A percentile compares a stretch with the other conserved stretches of the same genome.
phyloP scores from a whole-genome alignment of 176 grass and related monocot genomes.

The Bothriochloa decipiens region DNA sequence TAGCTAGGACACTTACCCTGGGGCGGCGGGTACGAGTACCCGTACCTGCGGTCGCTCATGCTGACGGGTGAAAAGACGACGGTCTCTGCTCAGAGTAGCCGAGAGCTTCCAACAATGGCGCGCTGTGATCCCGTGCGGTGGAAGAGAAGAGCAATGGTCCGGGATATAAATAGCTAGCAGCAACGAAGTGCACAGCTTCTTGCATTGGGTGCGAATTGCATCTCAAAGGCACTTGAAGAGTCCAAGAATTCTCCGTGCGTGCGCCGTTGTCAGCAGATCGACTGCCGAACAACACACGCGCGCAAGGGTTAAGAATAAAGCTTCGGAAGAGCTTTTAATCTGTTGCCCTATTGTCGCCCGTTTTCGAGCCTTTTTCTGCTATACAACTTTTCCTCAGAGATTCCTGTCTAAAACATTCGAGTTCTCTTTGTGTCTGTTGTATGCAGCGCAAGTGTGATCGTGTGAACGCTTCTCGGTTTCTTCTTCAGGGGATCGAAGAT shows the following conservation, averaged over 20 bases:
- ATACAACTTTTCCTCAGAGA: too few species aligned
- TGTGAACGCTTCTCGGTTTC: too few species aligned
- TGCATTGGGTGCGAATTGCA: too few species aligned
- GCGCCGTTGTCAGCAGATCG: conserved; percentile 17
- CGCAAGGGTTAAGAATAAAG: conserved; percentile 32
- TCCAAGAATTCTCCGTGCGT: not conserved
- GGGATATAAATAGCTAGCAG: conserved; percentile 26
- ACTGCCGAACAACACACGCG: not conserved
- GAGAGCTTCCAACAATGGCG: not conserved
- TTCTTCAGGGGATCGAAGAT: too few species aligned
- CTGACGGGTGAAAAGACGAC: too few species aligned
- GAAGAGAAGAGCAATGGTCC: too few species aligned
- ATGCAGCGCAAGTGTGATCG: too few species aligned
- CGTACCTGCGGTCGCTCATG: conserved; percentile 51
- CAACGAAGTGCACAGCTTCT: not conserved
- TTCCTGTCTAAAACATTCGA: conserved; percentile 35
- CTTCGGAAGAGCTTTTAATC: not conserved
- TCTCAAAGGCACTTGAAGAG: not conserved
- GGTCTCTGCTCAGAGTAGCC: not conserved
- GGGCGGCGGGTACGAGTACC: conserved; percentile 47
- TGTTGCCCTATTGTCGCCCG: too few species aligned
- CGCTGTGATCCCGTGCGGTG: too few species aligned
- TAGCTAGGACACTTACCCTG: too few species aligned
- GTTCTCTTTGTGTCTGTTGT: too few species aligned
- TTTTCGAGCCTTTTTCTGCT: too few species aligned